These are phyloP conservation scores for Telfairia occidentalis DNA, from an alignment of 331 rosid species.

Conservation along the genomic window DNA sequence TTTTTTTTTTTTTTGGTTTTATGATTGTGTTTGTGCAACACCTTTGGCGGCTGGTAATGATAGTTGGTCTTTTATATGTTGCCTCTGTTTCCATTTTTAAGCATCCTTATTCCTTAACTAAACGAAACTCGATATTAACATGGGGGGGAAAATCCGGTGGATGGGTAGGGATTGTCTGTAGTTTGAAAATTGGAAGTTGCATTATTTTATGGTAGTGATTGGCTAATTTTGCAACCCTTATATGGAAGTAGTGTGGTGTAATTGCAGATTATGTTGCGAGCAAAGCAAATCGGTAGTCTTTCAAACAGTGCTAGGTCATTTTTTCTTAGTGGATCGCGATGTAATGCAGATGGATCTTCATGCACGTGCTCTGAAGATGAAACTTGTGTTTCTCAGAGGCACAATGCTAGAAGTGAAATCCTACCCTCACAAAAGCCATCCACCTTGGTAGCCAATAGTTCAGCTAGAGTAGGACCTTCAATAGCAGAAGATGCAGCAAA, in stretches of 20 bases:
- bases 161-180: background rate
- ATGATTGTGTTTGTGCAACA: background rate
- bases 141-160: background rate
- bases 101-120: background rate
- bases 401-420: constrained; percentile 31
- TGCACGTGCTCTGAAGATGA: constrained; percentile 78
- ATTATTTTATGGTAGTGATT: background rate
- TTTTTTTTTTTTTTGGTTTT: background rate
- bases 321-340: constrained; percentile 56
- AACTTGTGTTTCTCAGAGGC: constrained; percentile 47
- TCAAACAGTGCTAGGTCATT: constrained; percentile 76
- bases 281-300: constrained; percentile 60
- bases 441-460: constrained; percentile 26
- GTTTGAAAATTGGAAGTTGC: background rate
- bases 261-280: constrained; percentile 59
- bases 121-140: background rate
- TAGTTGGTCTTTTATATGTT: background rate
- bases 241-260: constrained; percentile 7
- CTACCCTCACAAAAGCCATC: constrained; percentile 35
- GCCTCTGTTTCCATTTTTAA: background rate
- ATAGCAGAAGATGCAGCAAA: constrained; percentile 29
- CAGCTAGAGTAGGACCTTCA: constrained; percentile 32
- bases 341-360: constrained; percentile 64
- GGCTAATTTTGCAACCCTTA: constrained; percentile 13
- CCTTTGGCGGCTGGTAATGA: background rate